Base-by-base conservation (phyloP, 2,329 filamentous ascomycete species). In the Cladobotryum mycophilum region DNA sequence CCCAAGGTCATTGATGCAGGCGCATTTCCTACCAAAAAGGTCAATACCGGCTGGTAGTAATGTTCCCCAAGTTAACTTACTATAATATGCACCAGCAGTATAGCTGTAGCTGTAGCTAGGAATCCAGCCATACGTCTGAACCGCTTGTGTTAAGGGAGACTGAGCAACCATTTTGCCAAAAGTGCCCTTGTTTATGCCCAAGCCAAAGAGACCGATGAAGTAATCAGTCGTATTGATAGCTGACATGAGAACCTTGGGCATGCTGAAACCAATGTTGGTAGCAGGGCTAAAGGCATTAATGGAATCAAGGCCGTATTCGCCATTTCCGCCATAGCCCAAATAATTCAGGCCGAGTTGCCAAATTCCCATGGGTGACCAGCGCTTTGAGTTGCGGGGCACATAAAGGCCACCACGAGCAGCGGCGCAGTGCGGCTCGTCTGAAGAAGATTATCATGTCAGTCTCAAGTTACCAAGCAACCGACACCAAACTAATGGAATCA, bases 21-120 rank as follows among this genome's bases (percentile, higher is more conserved):
- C 8, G 70, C 53, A 50, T 70, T 68, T 49, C 61, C 64, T 68
- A 55, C 48, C 54, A n/a, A 14, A 20, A 6, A 6, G 5, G 46
- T 60, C 22, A 63, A 55, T 46, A 45, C 15, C 41, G 15, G 15
- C 18, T 17, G 30, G 20, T 12, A 9, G 40, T 6, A 6, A 44
- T 20, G 3, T 20, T 3, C 5, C 20, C 20, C 20, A 3, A 20
- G 20, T 20, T 5, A 14, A 51, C 78, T 64, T 70, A 84, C 83
- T 76, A 61, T 89, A 89, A 54, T 78, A 77, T n/a, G 85, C 85
- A 14, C 87, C 87, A 38, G 86, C 86, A 3, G 86, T 89, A 64
- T 84, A 90, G 47, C 84, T 85, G 62, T 86, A 89, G 40, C 84
- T 87, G 55, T 88, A 75, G 63, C 86, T 89, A 1, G 85, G 82